Evolutionary conservation across 2,329 filamentous ascomycete species (phyloP).

Genomic region (Leptographium radiaticola): DNA sequence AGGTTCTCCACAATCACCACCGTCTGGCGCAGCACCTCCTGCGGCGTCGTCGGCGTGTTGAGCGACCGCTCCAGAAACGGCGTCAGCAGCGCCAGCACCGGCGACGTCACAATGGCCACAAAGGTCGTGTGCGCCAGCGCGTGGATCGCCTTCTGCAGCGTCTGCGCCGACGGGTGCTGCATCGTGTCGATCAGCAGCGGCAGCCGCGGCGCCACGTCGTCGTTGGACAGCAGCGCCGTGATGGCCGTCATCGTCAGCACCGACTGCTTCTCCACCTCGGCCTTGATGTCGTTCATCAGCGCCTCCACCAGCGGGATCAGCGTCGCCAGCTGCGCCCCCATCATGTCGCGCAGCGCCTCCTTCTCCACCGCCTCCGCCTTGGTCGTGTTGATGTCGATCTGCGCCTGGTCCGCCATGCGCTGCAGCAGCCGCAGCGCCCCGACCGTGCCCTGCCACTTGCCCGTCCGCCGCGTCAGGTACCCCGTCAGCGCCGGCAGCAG

Average conservation of each 20-base stretch:
- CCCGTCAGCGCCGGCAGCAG: slow-evolving; percentile 62
- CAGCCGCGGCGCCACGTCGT: slow-evolving; percentile 87
- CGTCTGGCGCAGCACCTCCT: slow-evolving; percentile 90
- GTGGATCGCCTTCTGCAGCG: slow-evolving; percentile 89
- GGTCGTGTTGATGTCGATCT: slow-evolving; percentile 64
- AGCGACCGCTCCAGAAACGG: slow-evolving; percentile 88
- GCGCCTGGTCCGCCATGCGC: slow-evolving; percentile 89
- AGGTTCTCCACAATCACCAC: slow-evolving; percentile 96
- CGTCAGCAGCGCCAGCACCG: slow-evolving; percentile 85
- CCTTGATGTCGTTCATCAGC: slow-evolving; percentile 94
- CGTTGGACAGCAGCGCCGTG: slow-evolving; percentile 83
- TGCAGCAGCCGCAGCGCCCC: slow-evolving; percentile 75
- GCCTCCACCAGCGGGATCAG: slow-evolving; percentile 84
- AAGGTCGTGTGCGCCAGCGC: slow-evolving; percentile 97
- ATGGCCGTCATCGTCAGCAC: slow-evolving; percentile 83
- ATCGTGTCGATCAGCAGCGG: slow-evolving; percentile 88
- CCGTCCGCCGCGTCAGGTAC: slow-evolving; percentile 72
- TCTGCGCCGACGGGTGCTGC: slow-evolving; percentile 82
- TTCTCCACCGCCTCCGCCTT: slow-evolving; percentile 78
- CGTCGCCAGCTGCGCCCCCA: slow-evolving; percentile 76
- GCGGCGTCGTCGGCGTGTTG: slow-evolving; percentile 78
- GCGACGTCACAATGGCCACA: slow-evolving; percentile 88
- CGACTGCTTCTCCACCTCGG: slow-evolving; percentile 80
- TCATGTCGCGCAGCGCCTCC: slow-evolving; percentile 76
- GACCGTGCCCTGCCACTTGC: slow-evolving; percentile 95